Evolutionary conservation across 1,284 basidiomycete species (phyloP), one percentile per base, ranked within the genome.

Genomic region (Puccinia coronata): DNA sequence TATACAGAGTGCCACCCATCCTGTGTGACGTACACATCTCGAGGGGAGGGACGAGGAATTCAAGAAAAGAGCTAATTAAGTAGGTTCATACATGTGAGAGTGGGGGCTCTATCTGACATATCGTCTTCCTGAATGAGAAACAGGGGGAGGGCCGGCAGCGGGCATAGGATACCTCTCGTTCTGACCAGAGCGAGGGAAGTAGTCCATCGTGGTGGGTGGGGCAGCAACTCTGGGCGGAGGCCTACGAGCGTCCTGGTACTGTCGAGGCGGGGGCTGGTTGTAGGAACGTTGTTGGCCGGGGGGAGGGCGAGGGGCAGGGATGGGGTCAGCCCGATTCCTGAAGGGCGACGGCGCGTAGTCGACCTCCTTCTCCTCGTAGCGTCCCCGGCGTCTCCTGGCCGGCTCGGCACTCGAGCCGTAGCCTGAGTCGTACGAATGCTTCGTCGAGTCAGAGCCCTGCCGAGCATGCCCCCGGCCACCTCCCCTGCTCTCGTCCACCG

Each of bases 341-440:
- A 25, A n/a, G 16, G 49, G 31, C 18, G 69, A 18, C 4, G 34
- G 34, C 4, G 51, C 41, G 39, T 47, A 69, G 18, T 69, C 67
- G 2, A 14, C 12, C 34, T n/a, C 25, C n/a, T n/a, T n/a, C 1
- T 36, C 23, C 25, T 72, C 49, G 34, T 51, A 47, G 6, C 43
- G 31, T n/a, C 72, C 55, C 2, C 72, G 34, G 8, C 41, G 55
- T 5, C 36, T 36, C 28, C 47, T 4, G 16, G 69, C 23, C n/a
- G 69, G 41, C 20, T 36, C 61, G 2, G 79, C n/a, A 12, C 79
- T 71, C 18, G 76, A 79, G 18, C 53, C 79, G 51, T 80, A 80
- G 23, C 79, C 79, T 1, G 79, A 80, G 28, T 80, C 79, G 16
- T 73, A 63, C 12, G 79, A 80, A 16, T 73, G 39, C 31, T 80